A percentile compares a stretch with the other conserved stretches of the same genome.
Conservation (phyloP, 1,284 basidiomycete genomes). For the Trichosporon sp. region DNA sequence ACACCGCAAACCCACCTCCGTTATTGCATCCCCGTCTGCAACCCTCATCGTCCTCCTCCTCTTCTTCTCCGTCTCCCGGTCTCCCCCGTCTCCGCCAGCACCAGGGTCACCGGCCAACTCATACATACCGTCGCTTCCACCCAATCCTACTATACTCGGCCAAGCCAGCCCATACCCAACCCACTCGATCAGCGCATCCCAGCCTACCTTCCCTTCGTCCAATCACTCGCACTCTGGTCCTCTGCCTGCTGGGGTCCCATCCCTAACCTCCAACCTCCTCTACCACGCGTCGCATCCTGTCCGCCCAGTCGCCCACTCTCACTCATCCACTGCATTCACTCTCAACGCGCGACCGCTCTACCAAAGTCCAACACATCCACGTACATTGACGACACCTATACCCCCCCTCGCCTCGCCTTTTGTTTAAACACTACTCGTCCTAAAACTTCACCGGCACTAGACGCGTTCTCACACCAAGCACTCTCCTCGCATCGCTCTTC, state of each 20-base stretch:
- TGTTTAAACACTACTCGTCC: neutral
- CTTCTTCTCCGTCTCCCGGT: neutral
- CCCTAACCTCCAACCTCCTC: neutral
- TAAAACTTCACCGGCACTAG: conserved; percentile 3
- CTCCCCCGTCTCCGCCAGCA: neutral
- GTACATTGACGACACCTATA: conserved; percentile 13
- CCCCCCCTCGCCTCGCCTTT: neutral
- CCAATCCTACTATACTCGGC: neutral
- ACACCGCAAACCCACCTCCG: conserved; percentile 3
- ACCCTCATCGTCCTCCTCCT: neutral
- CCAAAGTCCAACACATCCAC: neutral
- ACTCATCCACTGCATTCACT: conserved; percentile 6
- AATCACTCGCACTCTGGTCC: neutral
- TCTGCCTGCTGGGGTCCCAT: neutral
- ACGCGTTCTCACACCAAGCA: conserved; percentile 17
- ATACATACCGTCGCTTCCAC: neutral
- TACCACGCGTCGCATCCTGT: conserved; percentile 1
- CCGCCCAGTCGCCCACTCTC: neutral
- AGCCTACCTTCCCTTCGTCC: conserved; percentile 17
- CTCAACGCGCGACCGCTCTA: neutral
- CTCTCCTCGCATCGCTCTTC: neutral
- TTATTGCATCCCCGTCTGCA: neutral
- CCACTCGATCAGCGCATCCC: conserved; percentile 10
- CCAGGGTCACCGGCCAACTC: neutral
- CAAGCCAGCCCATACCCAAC: neutral